Evolutionary conservation across 2,329 filamentous ascomycete species (phyloP), one percentile per base, ranked within the genome.

Genomic region (Trichoderma sp.): DNA sequence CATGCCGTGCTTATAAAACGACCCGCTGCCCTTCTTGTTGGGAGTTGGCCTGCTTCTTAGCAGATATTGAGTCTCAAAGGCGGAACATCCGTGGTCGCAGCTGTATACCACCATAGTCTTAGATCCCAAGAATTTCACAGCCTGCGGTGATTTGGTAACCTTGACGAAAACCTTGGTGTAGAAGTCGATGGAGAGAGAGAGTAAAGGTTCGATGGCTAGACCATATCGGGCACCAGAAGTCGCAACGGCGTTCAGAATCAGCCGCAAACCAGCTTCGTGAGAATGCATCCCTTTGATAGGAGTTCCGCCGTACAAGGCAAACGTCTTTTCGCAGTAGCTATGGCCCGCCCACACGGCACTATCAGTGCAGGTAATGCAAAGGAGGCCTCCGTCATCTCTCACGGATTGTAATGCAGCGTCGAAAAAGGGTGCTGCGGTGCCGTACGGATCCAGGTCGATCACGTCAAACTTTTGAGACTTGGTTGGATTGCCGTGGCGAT

Each of bases 341-440:
- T 92, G 92, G 0, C 94, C 97, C 1, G 94, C 94, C 86, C 94
- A 99, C 2, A 99, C 92, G 10, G 92, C 93, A 10, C 94, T 94
- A 78, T 99, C 95, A 0, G 95, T 99, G 79, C 95, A 99, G 2
- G 95, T 99, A 5, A 99, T 91, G 77, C 94, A 97, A 5, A 99
- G 85, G 45, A 99, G 84, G 4, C 95, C 95, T 1, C 94, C 94
- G 73, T 97, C 92, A 71, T 91, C 87, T 58, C 86, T 89, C 8
- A 97, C 86, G 1, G 92, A 89, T 79, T 97, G 94, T 9, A 99
- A 84, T 1, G 95, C 93, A 1, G 92, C 89, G 76, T 99, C 95
- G 64, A 99, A 86, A 78, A 99, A 99, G 1, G 92, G 92, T 10
- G 92, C 92, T 1, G 94, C 95, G 0, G 93, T 96, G 50, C 95